Conservation (phyloP, 345 rosid genomes). For the Salix suchowensis region DNA sequence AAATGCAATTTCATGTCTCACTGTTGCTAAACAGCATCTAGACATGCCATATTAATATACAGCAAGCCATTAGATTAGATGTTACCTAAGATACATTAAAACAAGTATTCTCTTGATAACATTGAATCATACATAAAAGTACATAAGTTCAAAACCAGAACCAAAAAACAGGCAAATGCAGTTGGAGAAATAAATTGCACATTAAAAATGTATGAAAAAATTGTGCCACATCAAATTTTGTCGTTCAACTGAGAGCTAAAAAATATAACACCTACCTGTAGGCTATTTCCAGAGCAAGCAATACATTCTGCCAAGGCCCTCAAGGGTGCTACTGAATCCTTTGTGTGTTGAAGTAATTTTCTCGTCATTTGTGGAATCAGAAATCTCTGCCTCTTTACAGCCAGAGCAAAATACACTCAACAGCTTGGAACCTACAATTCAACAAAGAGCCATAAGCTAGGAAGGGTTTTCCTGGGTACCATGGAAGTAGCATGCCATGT, state of each 20-base stretch:
- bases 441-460: conserved; percentile 14
- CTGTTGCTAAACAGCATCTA: background rate
- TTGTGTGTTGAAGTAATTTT: conserved; percentile 16
- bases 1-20: background rate
- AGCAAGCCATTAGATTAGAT: background rate
- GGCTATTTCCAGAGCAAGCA: conserved; percentile 36
- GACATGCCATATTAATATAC: background rate
- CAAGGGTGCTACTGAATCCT: conserved; percentile 41
- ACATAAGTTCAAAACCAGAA: background rate
- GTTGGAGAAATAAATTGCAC: background rate
- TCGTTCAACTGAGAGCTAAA: background rate
- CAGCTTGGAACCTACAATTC: conserved; percentile 56
- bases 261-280: conserved; percentile 32
- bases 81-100: background rate
- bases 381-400: conserved; percentile 26
- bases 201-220: background rate
- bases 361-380: conserved; percentile 32
- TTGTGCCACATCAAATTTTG: background rate
- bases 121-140: background rate
- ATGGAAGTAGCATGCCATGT: background rate
- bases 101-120: background rate
- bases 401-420: conserved; percentile 48
- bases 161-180: background rate
- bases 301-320: conserved; percentile 71
- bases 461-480: background rate